Evolutionary conservation across 1,284 basidiomycete genomes (phyloP).

Genomic region (Boletellus deceptivus): DNA sequence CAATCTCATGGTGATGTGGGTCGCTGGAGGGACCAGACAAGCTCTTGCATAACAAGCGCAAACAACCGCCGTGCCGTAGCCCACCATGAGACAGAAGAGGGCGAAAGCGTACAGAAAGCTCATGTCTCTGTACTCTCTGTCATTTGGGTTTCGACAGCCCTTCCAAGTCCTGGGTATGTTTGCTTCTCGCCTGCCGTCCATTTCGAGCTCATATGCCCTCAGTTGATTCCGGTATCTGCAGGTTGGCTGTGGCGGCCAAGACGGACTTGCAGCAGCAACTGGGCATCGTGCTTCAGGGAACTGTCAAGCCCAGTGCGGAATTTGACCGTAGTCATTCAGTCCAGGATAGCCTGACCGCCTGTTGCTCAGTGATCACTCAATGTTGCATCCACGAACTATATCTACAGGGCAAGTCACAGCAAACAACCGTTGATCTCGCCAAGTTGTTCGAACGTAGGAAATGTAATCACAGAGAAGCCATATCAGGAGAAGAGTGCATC

Average conservation of each 20-base stretch:
- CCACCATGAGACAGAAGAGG: slow-evolving; percentile 84
- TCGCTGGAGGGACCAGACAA: background rate
- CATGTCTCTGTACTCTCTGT: slow-evolving; percentile 82
- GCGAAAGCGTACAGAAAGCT: slow-evolving; percentile 91
- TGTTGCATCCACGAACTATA: slow-evolving; percentile 93
- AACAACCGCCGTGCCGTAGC: slow-evolving; percentile 15
- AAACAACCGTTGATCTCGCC: slow-evolving; percentile 80
- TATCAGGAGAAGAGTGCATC: slow-evolving; percentile 84
- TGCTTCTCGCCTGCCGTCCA: slow-evolving; percentile 3
- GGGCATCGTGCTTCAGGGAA: slow-evolving; percentile 73
- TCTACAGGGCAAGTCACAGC: slow-evolving; percentile 67
- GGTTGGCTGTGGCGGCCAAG: slow-evolving; percentile 64
- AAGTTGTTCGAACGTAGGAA: slow-evolving; percentile 91
- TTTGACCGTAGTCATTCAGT: slow-evolving; percentile 4
- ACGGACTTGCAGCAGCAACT: slow-evolving; percentile 77
- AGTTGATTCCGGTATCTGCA: slow-evolving; percentile 89
- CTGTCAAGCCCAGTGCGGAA: slow-evolving; percentile 83
- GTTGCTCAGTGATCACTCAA: slow-evolving; percentile 89
- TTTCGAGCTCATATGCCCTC: slow-evolving; percentile 17
- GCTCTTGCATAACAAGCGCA: slow-evolving; percentile 22
- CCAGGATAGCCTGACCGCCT: slow-evolving; percentile 30
- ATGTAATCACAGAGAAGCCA: slow-evolving; percentile 89
- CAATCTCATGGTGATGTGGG: slow-evolving; percentile 19
- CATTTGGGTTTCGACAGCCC: slow-evolving; percentile 87
- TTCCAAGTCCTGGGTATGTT: slow-evolving; percentile 82